phyloP scores from a whole-genome alignment of 176 grass and related monocot species.

The Oryza australiensis region DNA sequence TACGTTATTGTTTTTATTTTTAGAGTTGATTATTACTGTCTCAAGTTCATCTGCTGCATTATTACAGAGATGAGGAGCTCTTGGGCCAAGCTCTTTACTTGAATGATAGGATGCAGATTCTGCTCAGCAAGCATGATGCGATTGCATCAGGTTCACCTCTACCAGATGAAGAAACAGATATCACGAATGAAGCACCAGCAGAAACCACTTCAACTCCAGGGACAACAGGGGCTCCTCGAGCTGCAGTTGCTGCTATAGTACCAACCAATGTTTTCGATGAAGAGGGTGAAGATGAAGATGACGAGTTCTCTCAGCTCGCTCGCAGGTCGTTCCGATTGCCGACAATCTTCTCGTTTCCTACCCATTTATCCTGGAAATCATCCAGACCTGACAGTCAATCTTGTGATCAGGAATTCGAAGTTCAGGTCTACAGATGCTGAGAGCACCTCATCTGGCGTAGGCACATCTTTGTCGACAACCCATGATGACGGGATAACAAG shows the following conservation, averaged over 20 bases:
- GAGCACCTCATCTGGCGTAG: slow-evolving; percentile 2
- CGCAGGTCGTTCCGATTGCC: slow-evolving; percentile 43
- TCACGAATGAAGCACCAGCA: background rate
- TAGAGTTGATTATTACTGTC: background rate
- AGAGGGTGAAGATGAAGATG: slow-evolving; percentile 59
- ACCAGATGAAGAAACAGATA: slow-evolving; percentile 37
- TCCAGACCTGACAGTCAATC: slow-evolving; percentile 9
- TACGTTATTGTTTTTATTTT: background rate
- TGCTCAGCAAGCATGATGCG: slow-evolving; percentile 70
- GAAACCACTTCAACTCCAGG: slow-evolving; percentile 3
- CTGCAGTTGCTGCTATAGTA: slow-evolving; percentile 32
- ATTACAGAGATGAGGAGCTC: slow-evolving; percentile 67
- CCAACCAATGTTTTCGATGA: slow-evolving; percentile 37
- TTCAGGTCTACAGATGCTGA: slow-evolving; percentile 31
- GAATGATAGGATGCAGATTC: slow-evolving; percentile 76
- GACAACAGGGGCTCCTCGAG: slow-evolving; percentile 26
- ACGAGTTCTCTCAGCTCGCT: slow-evolving; percentile 78
- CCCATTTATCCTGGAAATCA: background rate
- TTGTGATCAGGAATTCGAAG: slow-evolving; percentile 63
- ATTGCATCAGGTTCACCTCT: slow-evolving; percentile 68
- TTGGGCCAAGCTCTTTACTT: slow-evolving; percentile 72
- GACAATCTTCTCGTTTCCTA: background rate
- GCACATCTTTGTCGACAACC: slow-evolving; percentile 12
- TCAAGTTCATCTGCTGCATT: slow-evolving; percentile 21
- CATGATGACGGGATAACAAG: background rate